Evolutionary conservation across 164 flowering plant species (phyloP).

Genomic region (Echeveria elegans): DNA sequence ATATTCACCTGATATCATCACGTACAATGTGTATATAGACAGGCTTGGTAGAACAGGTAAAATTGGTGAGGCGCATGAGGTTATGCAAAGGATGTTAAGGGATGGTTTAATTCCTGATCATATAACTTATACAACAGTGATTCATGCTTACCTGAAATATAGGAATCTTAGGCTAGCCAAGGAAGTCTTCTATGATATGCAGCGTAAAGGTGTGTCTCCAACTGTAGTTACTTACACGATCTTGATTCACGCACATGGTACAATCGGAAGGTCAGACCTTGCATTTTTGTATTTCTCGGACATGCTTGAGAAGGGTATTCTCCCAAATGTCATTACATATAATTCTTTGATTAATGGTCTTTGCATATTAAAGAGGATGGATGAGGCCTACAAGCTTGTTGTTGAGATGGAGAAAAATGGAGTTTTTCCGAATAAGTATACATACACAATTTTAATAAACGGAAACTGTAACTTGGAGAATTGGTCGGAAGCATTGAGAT

Average conservation of each 20-base stretch:
- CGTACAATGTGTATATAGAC: slow-evolving; percentile 50
- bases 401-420: slow-evolving; percentile 43
- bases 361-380: slow-evolving; percentile 39
- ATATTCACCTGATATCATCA: slow-evolving; percentile 37
- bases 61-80: slow-evolving; percentile 30
- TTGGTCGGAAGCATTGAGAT: slow-evolving; percentile 48
- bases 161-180: slow-evolving; percentile 38
- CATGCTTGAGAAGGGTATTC: slow-evolving; percentile 46
- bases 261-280: slow-evolving; percentile 26
- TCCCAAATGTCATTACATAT: slow-evolving; percentile 63
- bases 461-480: slow-evolving; percentile 37
- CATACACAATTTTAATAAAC: slow-evolving; percentile 55
- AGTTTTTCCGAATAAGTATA: slow-evolving; percentile 52
- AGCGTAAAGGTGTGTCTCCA: slow-evolving; percentile 36
- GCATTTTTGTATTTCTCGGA: slow-evolving; percentile 44
- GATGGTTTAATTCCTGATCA: slow-evolving; percentile 51
- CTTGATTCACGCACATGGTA: slow-evolving; percentile 53
- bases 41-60: slow-evolving; percentile 41
- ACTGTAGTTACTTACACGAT: slow-evolving; percentile 64
- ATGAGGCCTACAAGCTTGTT: slow-evolving; percentile 36
- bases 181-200: slow-evolving; percentile 42
- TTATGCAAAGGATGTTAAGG: slow-evolving; percentile 37
- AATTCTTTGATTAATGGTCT: slow-evolving; percentile 61
- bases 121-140: slow-evolving; percentile 52
- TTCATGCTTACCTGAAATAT: slow-evolving; percentile 34